Evolutionary conservation across 192 early-diverging fungal genomes (phyloP), one percentile per base, ranked within the genome.

Genomic region (Globomyces pollinis-pini): DNA sequence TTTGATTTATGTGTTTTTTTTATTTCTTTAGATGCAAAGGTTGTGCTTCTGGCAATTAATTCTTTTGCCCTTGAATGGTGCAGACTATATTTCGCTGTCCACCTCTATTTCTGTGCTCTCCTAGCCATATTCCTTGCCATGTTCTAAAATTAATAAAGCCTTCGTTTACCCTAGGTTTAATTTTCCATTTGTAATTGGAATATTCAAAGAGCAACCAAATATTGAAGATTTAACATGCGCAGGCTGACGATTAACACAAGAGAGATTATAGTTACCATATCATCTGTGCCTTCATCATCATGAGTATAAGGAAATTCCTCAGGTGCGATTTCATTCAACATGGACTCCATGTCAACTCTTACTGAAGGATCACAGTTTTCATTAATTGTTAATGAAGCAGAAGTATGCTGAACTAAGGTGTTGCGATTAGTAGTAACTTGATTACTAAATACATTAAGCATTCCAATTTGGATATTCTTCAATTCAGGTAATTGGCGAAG

Each of bases 331-430:
- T 80, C 77, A 61, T 94, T 86, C 38, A 93, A 64, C 11, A 80
- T 84, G 86, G 90, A 91, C 28, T 90, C 85, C 86, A 94, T 86
- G 60, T 96, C 93, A 0, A 65, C 70, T 9, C 91, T 70, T 12
- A 92, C 85, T 3, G 43, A 50, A 9, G 80, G 72, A 67, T 89
- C 91, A 26, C 71, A 85, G 61, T 93, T 93, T 64, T 96, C 93
- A 63, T 94, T 94, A 28, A 96, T 57, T 38, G 86, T 87, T 9
- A 96, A 65, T 0, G 91, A 92, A 0, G 91, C 91, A 13, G 88
- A 90, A 0, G 91, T 96, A 61, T 96, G 93, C 65, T 92, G 88
- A 30, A 96, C 35, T 36, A 9, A n/a, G n/a, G n/a, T n/a, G n/a
- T n/a, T n/a, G n/a, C n/a, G n/a, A n/a, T n/a, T n/a, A n/a, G 35